These are phyloP conservation scores for Solanum commersonii DNA, from an alignment of 257 asterid species.

Conservation along the genomic window DNA sequence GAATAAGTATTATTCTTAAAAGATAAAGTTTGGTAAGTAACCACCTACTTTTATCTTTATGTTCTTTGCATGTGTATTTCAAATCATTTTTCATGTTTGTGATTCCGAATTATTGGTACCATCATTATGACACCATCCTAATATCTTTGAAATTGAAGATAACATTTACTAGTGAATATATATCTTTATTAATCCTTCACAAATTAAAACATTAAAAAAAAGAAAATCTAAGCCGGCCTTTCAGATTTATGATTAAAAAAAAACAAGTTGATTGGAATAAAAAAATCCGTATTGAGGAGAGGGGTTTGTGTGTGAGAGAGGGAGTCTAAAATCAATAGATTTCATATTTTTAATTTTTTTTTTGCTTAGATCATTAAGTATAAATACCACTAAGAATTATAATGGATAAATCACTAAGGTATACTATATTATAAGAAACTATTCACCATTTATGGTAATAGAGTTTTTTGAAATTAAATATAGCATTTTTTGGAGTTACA, in stretches of 20 bases:
- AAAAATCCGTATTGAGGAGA: background rate
- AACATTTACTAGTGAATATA: background rate
- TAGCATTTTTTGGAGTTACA: background rate
- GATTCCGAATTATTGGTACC: background rate
- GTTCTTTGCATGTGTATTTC: background rate
- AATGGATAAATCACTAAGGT: background rate
- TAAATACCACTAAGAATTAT: background rate
- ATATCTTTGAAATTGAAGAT: too few relatives aligned
- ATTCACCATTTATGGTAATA: background rate
- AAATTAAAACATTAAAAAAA: background rate
- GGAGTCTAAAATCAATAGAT: background rate
- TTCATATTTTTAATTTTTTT: too few relatives aligned
- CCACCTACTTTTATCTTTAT: background rate
- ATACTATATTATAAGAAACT: too few relatives aligned
- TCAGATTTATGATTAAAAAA: too few relatives aligned
- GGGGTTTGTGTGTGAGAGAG: background rate
- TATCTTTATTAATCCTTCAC: background rate
- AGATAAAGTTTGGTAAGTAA: background rate
- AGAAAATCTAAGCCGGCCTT: too few relatives aligned
- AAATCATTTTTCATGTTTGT: background rate
- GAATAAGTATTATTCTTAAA: background rate
- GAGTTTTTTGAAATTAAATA: too few relatives aligned
- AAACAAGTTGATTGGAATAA: too few relatives aligned
- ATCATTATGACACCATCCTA: background rate
- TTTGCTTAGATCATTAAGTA: background rate